These are phyloP conservation scores for Phytopythium montanum DNA, from an alignment of 352 stramenopile genomes.

Conservation along the genomic window DNA sequence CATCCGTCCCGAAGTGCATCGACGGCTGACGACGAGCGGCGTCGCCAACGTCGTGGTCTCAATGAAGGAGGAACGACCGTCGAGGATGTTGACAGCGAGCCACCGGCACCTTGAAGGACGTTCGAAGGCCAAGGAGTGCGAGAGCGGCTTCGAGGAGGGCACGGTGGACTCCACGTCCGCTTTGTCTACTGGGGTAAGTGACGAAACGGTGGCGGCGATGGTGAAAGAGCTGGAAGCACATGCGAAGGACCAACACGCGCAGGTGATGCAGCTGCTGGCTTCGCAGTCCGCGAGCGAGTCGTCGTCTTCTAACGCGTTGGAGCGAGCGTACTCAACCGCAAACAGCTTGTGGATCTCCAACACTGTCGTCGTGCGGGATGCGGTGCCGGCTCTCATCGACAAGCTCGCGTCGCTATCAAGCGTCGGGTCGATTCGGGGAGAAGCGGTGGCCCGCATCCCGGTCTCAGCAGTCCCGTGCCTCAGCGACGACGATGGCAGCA, in stretches of 20 bases:
- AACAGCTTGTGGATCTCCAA: conserved; percentile 57
- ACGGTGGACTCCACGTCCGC: background rate
- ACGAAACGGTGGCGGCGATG: conserved; percentile 19
- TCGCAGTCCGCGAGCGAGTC: background rate
- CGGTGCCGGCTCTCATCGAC: conserved; percentile 28
- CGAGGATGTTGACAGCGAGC: background rate
- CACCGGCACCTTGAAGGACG: background rate
- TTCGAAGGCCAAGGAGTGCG: conserved; percentile 1
- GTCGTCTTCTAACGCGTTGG: background rate
- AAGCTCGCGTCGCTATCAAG: conserved; percentile 24
- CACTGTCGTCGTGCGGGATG: conserved; percentile 30
- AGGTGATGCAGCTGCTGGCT: conserved; percentile 23
- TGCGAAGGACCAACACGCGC: conserved; percentile 21
- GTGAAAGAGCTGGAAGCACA: conserved; percentile 26
- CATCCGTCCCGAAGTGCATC: conserved; percentile 14
- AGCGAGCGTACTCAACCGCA: conserved; percentile 4
- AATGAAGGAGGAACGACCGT: conserved; percentile 22
- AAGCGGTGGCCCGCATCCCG: conserved; percentile 17
- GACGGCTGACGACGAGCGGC: conserved; percentile 12
- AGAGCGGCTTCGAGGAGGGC: background rate
- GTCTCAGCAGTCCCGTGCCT: background rate
- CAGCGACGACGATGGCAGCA: background rate
- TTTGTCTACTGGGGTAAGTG: background rate
- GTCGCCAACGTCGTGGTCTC: conserved; percentile 30
- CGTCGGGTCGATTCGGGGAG: conserved; percentile 25